Evolutionary conservation across 345 rosid species (phyloP), one percentile per base, ranked within the genome.

Genomic region (Lepidium aucheri): DNA sequence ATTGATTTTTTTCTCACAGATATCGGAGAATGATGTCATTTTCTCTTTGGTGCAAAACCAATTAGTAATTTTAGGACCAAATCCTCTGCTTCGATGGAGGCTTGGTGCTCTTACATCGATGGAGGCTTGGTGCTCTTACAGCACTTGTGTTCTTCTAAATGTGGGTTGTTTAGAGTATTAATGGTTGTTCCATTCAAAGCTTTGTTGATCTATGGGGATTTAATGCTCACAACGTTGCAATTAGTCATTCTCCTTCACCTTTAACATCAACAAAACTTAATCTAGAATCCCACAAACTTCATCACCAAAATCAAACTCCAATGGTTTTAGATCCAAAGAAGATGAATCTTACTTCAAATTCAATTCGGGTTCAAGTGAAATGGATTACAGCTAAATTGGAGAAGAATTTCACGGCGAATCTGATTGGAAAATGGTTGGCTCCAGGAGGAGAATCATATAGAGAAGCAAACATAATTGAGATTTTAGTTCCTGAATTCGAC

Each of bases 91-190:
- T 72, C 91, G 84, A 74, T 85, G 92, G 90, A 80, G 97, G 39
- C n/a, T n/a, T n/a, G n/a, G n/a, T n/a, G n/a, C n/a, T n/a, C n/a
- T n/a, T n/a, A n/a, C n/a, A n/a, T n/a, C n/a, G n/a, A n/a, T n/a
- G n/a, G n/a, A n/a, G n/a, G n/a, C 79, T 94, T 53, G 83, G 87
- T 54, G 73, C 84, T 13, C 76, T 90, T 5, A 79, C 86, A 7
- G 80, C 86, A 65, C 70, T 94, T 3, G 87, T 84, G 28, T 83
- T 85, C 46, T 64, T 82, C 36, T 82, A 77, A 9, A 72, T 85
- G 92, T 68, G 85, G 59, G 81, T 73, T 16, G 76, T 85, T 39
- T 88, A 90, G 95, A 85, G 85, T 82, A 68, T 88, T 3, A 97
- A 94, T 52, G 88, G 89, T 3, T 69, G 85, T 51, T 75, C 81